A percentile compares a stretch with the other conserved stretches of the same genome.
These are phyloP conservation scores for Fomitopsis pulvina DNA, from an alignment of 768 basidiomycete genomes.

Conservation along the genomic window DNA sequence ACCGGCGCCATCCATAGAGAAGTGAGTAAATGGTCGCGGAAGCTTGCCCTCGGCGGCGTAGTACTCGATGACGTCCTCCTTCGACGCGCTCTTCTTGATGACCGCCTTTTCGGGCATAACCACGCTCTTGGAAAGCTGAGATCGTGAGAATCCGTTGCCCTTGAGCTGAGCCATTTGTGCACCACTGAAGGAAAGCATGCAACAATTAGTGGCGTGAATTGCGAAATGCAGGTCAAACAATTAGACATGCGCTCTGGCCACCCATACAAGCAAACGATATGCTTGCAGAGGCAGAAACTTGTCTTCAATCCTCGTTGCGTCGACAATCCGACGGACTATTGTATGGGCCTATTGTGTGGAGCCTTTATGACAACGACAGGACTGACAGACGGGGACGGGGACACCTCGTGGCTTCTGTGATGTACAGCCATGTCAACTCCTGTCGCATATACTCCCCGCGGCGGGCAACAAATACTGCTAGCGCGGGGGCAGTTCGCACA, in stretches of 20 bases:
- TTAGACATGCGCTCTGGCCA: neutral
- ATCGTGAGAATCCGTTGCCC: conserved; percentile 32
- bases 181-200: neutral
- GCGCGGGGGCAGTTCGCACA: too few relatives aligned
- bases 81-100: conserved; percentile 28
- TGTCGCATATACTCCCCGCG: too few relatives aligned
- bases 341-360: too few relatives aligned
- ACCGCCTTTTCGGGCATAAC: conserved; percentile 48
- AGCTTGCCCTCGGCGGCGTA: conserved; percentile 36
- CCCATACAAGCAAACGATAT: neutral
- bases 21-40: conserved; percentile 36
- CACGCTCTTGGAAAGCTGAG: conserved; percentile 37
- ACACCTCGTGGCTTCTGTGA: too few relatives aligned
- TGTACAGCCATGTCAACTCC: too few relatives aligned
- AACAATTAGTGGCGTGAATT: neutral
- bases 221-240: neutral
- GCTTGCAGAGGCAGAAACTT: neutral
- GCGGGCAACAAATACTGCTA: too few relatives aligned
- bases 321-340: neutral
- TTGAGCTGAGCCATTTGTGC: neutral
- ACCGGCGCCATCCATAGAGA: conserved; percentile 24
- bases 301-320: neutral
- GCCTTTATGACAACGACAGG: too few relatives aligned
- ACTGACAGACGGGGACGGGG: too few relatives aligned
- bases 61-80: conserved; percentile 38